Percentiles rank a stretch among this genome's conserved stretches.
Evolutionary conservation across 441 rosid species (phyloP).

Genomic region (Melastoma candidum): DNA sequence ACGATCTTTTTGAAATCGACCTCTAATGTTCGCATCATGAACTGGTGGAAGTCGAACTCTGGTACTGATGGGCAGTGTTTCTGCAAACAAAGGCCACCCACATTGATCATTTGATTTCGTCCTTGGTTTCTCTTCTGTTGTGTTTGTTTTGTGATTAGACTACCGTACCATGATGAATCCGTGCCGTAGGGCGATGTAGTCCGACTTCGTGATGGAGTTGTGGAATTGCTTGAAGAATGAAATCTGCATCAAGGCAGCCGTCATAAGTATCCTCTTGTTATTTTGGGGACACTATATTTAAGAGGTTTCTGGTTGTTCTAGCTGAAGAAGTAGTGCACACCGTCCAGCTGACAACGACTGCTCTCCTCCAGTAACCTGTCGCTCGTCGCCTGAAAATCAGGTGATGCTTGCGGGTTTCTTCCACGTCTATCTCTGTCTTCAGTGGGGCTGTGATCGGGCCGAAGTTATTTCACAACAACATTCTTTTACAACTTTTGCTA

Average conservation of each 20-base stretch:
- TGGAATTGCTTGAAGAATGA: constrained; percentile 79
- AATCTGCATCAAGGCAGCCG: constrained; percentile 28
- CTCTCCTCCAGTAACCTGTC: constrained; percentile 52
- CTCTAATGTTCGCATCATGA: constrained; percentile 57
- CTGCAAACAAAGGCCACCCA: constrained; percentile 19
- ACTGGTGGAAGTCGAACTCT: constrained; percentile 45
- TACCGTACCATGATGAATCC: constrained; percentile 53
- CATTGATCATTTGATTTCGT: too few species aligned
- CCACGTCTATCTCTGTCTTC: not conserved
- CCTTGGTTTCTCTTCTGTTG: constrained; percentile 2
- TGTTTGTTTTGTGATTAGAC: too few species aligned
- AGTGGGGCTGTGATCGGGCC: too few species aligned
- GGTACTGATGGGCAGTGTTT: constrained; percentile 25
- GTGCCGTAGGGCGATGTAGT: constrained; percentile 54
- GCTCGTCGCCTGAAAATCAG: constrained; percentile 32
- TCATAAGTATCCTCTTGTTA: too few species aligned
- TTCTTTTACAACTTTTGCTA: too few species aligned
- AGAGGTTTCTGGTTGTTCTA: too few species aligned
- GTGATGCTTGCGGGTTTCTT: constrained; percentile 14
- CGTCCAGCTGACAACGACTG: constrained; percentile 54
- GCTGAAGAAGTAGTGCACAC: constrained; percentile 25
- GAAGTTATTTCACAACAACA: too few species aligned
- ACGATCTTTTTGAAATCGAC: constrained; percentile 60
- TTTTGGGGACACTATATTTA: too few species aligned
- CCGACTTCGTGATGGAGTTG: constrained; percentile 64